Evolutionary conservation across 192 early-diverging fungal genomes (phyloP).

Genomic region (Entophlyctis luteolus): DNA sequence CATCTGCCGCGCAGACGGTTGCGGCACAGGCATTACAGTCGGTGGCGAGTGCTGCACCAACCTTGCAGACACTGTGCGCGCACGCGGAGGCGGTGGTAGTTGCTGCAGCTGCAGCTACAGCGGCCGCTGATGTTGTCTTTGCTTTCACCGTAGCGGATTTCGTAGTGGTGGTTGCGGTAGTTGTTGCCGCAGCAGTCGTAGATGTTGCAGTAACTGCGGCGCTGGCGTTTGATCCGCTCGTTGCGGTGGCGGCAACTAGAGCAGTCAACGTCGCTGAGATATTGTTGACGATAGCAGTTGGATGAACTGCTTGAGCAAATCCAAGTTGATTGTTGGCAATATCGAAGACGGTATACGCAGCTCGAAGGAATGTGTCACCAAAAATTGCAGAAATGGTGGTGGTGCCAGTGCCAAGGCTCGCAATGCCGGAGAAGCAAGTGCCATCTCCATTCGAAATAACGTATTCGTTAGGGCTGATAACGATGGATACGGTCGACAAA

Average conservation of each 20-base stretch:
- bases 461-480: conserved; percentile 15
- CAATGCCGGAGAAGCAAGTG: conserved; percentile 24
- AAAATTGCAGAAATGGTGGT: conserved; percentile 17
- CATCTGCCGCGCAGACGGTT: background rate
- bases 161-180: background rate
- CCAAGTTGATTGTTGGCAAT: conserved; percentile 26
- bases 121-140: background rate
- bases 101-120: background rate
- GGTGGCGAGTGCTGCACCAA: background rate
- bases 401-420: background rate
- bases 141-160: background rate
- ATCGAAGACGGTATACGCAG: conserved; percentile 42
- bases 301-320: conserved; percentile 29
- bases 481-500: background rate
- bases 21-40: background rate
- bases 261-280: background rate
- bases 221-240: background rate
- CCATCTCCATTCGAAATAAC: conserved; percentile 23
- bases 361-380: conserved; percentile 35
- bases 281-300: background rate
- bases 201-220: background rate
- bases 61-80: background rate
- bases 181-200: background rate
- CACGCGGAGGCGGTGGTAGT: background rate
- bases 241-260: background rate